Evolutionary conservation across 306 rosid species (phyloP).

Genomic region (Sindora glabra): DNA sequence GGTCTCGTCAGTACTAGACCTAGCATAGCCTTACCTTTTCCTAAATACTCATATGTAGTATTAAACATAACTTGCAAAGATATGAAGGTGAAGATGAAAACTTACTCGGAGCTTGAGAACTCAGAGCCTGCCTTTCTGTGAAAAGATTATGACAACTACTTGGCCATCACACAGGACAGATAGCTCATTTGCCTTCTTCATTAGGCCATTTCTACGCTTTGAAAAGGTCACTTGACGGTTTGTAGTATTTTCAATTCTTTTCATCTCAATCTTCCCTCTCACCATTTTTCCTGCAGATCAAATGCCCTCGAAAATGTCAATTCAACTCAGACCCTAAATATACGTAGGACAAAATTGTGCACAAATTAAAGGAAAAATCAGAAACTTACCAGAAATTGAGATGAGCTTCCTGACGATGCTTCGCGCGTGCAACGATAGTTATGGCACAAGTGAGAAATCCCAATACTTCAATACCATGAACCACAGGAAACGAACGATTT

Average conservation of each 20-base stretch:
- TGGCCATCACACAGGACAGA: slow-evolving; percentile 63
- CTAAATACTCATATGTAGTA: background rate
- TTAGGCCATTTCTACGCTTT: slow-evolving; percentile 48
- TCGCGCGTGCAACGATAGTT: no score
- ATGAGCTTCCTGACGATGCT: background rate
- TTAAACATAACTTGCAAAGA: background rate
- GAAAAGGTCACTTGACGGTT: slow-evolving; percentile 62
- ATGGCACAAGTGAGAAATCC: background rate
- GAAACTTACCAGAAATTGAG: background rate
- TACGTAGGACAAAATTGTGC: background rate
- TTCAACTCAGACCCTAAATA: background rate
- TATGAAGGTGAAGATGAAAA: background rate
- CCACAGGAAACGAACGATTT: no score
- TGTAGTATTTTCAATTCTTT: slow-evolving; percentile 41
- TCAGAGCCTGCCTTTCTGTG: slow-evolving; percentile 59
- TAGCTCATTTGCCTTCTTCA: slow-evolving; percentile 65
- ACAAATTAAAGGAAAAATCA: background rate
- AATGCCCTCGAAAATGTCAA: background rate
- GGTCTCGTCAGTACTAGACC: no score
- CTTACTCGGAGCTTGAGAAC: slow-evolving; percentile 60
- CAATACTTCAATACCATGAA: background rate
- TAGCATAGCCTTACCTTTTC: background rate
- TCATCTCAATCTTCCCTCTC: slow-evolving; percentile 64
- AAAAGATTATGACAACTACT: slow-evolving; percentile 53
- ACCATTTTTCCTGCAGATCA: slow-evolving; percentile 31